Percentiles rank a stretch among this genome's conserved stretches.
These are phyloP conservation scores for Backusella macrospora DNA, from an alignment of 192 early-diverging fungal genomes.

Conservation along the genomic window DNA sequence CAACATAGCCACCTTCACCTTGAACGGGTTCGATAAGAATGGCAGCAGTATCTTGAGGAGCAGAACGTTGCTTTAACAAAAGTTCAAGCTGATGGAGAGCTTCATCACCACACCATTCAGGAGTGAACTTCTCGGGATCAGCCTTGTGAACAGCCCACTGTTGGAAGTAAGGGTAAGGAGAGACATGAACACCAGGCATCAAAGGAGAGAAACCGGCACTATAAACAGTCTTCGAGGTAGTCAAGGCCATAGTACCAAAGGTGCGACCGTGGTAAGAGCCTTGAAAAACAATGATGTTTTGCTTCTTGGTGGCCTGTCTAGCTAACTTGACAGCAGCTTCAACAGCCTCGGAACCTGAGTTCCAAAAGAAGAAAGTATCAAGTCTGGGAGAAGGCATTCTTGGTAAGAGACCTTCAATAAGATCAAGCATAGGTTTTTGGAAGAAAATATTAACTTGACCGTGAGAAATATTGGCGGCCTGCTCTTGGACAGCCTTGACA, in stretches of 20 bases:
- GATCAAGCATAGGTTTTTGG: slow-evolving; percentile 49
- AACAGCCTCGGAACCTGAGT: slow-evolving; percentile 50
- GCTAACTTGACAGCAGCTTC: slow-evolving; percentile 48
- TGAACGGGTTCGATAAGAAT: slow-evolving; percentile 46
- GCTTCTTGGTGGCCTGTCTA: slow-evolving; percentile 47
- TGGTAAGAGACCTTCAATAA: slow-evolving; percentile 39
- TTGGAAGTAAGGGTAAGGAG: slow-evolving; percentile 43
- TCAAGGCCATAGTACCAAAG: slow-evolving; percentile 48
- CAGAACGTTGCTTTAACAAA: slow-evolving; percentile 44
- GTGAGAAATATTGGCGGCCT: slow-evolving; percentile 43
- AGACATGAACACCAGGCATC: slow-evolving; percentile 49
- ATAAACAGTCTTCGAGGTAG: slow-evolving; percentile 51
- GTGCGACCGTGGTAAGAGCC: slow-evolving; percentile 53
- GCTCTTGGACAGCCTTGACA: slow-evolving; percentile 54
- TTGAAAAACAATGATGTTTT: slow-evolving; percentile 51
- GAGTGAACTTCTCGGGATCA: slow-evolving; percentile 31
- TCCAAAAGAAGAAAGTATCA: slow-evolving; percentile 51
- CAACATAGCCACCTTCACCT: slow-evolving; percentile 51
- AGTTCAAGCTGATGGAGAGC: slow-evolving; percentile 43
- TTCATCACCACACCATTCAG: slow-evolving; percentile 41
- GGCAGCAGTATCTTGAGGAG: slow-evolving; percentile 47
- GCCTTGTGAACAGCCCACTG: slow-evolving; percentile 41
- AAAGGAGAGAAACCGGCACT: slow-evolving; percentile 43
- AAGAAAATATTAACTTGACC: slow-evolving; percentile 47
- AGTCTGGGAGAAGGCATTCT: slow-evolving; percentile 42